These are phyloP conservation scores for Phytophthora ramorum DNA, from an alignment of 352 stramenopile species.

Conservation along the genomic window DNA sequence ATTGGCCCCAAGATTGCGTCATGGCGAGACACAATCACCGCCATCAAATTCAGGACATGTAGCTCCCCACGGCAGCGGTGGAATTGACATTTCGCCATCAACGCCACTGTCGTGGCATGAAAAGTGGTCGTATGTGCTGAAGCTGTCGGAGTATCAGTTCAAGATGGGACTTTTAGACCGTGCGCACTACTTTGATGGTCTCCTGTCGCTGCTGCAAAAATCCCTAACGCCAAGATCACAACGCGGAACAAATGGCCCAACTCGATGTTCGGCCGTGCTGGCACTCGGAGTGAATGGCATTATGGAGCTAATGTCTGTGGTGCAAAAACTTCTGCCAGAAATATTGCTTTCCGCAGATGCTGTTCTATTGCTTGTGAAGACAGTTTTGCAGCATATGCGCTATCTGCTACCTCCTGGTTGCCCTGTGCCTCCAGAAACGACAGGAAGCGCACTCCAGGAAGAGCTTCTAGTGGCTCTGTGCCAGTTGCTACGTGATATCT, in stretches of 20 bases:
- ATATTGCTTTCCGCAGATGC: conserved; percentile 65
- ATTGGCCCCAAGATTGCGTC: conserved; percentile 26
- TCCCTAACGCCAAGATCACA: conserved; percentile 60
- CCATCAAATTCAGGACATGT: conserved; percentile 7
- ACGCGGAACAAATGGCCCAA: conserved; percentile 31
- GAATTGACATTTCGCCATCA: conserved; percentile 12
- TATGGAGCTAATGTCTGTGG: conserved; percentile 75
- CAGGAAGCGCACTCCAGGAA: conserved; percentile 63
- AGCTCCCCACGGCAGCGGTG: conserved; percentile 12
- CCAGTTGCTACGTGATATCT: conserved; percentile 74
- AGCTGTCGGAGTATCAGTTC: conserved; percentile 86
- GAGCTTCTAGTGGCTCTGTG: conserved; percentile 73
- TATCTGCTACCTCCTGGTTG: conserved; percentile 72
- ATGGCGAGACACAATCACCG: conserved; percentile 22
- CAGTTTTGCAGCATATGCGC: conserved; percentile 75
- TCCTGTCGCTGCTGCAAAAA: conserved; percentile 85
- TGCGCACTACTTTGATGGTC: conserved; percentile 80
- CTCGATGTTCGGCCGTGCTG: conserved; percentile 54
- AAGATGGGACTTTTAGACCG: conserved; percentile 76
- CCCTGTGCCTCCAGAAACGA: conserved; percentile 44
- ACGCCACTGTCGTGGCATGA: conserved; percentile 61
- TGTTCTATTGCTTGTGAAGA: conserved; percentile 78
- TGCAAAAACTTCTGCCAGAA: conserved; percentile 78
- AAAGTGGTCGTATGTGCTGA: conserved; percentile 86
- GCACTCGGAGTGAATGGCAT: conserved; percentile 73